phyloP scores from a whole-genome alignment of 192 early-diverging fungal species.

The Geranomyces variabilis region DNA sequence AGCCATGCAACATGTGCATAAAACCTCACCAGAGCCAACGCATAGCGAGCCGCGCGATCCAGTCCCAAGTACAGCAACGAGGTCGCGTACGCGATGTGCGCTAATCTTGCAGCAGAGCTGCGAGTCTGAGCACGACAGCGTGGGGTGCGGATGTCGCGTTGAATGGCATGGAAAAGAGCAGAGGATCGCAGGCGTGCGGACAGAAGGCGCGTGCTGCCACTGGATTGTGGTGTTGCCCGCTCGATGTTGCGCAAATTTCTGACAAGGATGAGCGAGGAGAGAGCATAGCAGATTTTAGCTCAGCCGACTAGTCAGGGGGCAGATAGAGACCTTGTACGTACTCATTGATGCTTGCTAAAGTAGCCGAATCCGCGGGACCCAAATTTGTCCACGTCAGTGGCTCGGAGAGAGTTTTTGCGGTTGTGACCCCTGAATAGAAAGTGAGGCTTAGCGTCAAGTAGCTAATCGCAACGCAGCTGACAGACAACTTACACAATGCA shows the following conservation, averaged over 20 bases:
- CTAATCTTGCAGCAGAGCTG: neutral
- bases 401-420: neutral
- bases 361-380: neutral
- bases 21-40: neutral
- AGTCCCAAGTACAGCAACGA: constrained; percentile 1
- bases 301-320: neutral
- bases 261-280: neutral
- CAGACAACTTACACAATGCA: neutral
- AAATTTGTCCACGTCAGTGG: too few species aligned
- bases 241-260: neutral
- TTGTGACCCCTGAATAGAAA: neutral
- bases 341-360: neutral
- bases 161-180: neutral
- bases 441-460: neutral
- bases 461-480: neutral
- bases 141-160: neutral
- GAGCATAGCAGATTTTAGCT: neutral
- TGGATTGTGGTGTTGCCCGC: neutral
- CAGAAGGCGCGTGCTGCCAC: neutral
- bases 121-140: neutral
- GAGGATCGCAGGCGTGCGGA: neutral
- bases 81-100: constrained; percentile 2
- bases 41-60: neutral
- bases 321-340: neutral
- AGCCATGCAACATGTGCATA: constrained; percentile 13